Conservation (phyloP, 2,329 filamentous ascomycete genomes). For the Furcasterigmium furcatum region DNA sequence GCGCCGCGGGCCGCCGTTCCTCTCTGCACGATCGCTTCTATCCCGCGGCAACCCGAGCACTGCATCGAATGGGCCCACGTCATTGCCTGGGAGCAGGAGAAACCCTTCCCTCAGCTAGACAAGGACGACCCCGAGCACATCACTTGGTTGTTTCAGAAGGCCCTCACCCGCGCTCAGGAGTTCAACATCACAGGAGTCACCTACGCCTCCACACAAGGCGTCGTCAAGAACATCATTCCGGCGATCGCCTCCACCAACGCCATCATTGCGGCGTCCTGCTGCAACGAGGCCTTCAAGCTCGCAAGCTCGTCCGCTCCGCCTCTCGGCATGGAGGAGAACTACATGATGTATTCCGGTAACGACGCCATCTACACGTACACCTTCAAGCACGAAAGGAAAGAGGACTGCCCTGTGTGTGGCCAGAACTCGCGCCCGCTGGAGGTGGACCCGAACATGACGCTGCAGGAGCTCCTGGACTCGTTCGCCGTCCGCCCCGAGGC, state of each 20-base stretch:
- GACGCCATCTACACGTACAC: conserved; percentile 97
- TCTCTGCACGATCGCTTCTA: conserved; percentile 92
- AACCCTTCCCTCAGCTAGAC: conserved; percentile 81
- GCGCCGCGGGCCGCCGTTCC: conserved; percentile 96
- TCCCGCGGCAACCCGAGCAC: conserved; percentile 94
- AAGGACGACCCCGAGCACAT: conserved; percentile 97
- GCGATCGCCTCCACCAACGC: conserved; percentile 98
- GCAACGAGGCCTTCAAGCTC: conserved; percentile 96
- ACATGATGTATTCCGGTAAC: conserved; percentile 99
- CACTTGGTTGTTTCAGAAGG: conserved; percentile 90
- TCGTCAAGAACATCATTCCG: conserved; percentile 99
- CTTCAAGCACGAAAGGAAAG: conserved; percentile 90
- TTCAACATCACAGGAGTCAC: conserved; percentile 92
- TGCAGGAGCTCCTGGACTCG: conserved; percentile 82
- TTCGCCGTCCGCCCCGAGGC: conserved; percentile 81
- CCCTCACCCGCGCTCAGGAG: conserved; percentile 74
- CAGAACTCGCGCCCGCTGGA: conserved; percentile 73
- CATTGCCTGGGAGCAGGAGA: conserved; percentile 90
- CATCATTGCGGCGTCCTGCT: conserved; percentile 91
- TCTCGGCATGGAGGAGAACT: conserved; percentile 77
- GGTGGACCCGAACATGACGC: conserved; percentile 67
- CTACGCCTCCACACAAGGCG: conserved; percentile 92
- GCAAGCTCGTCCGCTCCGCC: conserved; percentile 78
- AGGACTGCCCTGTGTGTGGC: conserved; percentile 92
- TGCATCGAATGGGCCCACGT: conserved; percentile 99